Percentiles rank a stretch among this genome's conserved stretches.
Conservation (phyloP, 1,139 yeast genomes). For the Kurtzmaniella natalensis region DNA sequence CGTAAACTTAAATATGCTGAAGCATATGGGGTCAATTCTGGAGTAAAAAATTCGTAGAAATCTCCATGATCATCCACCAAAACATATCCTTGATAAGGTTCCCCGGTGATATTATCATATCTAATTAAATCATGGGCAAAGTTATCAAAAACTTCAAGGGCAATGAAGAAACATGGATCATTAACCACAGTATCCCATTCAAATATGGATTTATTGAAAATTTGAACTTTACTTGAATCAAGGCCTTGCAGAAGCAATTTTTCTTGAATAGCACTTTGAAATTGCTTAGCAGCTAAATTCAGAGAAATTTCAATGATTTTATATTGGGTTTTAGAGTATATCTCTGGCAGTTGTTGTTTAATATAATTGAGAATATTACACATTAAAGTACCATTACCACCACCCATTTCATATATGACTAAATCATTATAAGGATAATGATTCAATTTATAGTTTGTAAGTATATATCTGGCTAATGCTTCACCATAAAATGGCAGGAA, state of each 20-base stretch:
- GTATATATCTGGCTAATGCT: conserved; percentile 70
- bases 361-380: conserved; percentile 68
- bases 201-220: conserved; percentile 71
- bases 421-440: conserved; percentile 59
- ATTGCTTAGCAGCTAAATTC: conserved; percentile 64
- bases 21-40: conserved; percentile 63
- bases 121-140: conserved; percentile 79
- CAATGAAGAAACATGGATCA: conserved; percentile 76
- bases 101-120: conserved; percentile 63
- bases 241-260: conserved; percentile 37
- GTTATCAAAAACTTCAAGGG: conserved; percentile 82
- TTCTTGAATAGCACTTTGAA: conserved; percentile 29
- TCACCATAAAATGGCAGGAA: conserved; percentile 84
- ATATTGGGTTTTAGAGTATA: conserved; percentile 63
- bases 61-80: conserved; percentile 72
- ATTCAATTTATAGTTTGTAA: conserved; percentile 64
- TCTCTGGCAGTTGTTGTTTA: conserved; percentile 61
- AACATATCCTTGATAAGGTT: conserved; percentile 77
- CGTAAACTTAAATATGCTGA: conserved; percentile 51
- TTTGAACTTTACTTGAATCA: conserved; percentile 48
- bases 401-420: conserved; percentile 82
- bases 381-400: conserved; percentile 89
- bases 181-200: conserved; percentile 63
- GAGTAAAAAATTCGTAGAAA: conserved; percentile 69
- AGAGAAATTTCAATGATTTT: conserved; percentile 74